Conservation (phyloP, 257 asterid species). For the Solanum raphanifolium region DNA sequence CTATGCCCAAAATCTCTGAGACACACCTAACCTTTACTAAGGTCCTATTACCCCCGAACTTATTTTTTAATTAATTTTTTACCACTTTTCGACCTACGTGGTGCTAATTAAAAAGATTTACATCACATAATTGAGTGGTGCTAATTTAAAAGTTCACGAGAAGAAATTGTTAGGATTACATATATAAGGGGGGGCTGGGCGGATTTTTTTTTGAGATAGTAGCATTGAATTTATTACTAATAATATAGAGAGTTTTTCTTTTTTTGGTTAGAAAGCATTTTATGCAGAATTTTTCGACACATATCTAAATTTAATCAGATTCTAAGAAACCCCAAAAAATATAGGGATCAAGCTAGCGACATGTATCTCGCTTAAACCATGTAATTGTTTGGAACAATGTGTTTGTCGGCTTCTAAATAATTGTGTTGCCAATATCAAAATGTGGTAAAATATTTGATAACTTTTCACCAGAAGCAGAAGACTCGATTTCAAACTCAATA, state of each 20-base stretch:
- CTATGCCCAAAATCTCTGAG: too few species aligned
- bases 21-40: too few species aligned
- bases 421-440: not conserved
- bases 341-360: not conserved
- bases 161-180: not conserved
- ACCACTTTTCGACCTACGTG: too few species aligned
- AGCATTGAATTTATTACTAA: too few species aligned
- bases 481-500: not conserved
- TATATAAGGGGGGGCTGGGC: too few species aligned
- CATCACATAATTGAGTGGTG: not conserved
- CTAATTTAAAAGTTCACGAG: not conserved
- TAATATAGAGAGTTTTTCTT: too few species aligned
- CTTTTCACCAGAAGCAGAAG: not conserved
- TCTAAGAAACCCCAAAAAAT: not conserved
- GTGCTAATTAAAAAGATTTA: not conserved
- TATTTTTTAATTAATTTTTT: too few species aligned
- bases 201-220: too few species aligned
- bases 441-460: not conserved
- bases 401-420: not conserved
- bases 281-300: rapidly evolving
- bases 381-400: not conserved
- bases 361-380: not conserved
- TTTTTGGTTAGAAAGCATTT: too few species aligned
- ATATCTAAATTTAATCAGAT: too few species aligned
- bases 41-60: too few species aligned